Base-by-base conservation (phyloP, 2,329 filamentous ascomycete genomes). In the Neoscytalidium dimidiatum region DNA sequence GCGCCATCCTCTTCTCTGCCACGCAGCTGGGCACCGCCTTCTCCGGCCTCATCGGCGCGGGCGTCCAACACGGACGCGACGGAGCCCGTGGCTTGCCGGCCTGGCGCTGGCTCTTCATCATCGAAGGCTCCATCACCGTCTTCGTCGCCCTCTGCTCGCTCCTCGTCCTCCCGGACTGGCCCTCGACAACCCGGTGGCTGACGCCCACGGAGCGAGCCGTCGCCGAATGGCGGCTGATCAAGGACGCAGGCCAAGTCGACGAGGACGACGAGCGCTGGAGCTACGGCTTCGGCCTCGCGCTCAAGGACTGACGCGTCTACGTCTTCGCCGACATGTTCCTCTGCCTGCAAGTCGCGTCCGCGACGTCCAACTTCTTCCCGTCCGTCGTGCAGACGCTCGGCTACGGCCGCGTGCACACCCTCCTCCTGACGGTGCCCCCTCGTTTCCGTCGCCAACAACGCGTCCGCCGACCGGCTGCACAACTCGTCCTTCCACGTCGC, bases 121-220 rank as follows among this genome's bases (percentile, higher is more conserved):
- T 63, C 48, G 60, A 63, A 23, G 60, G 46, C 46, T 14, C 23
- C 60, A 17, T 31, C 46, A 53, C 60, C 4, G 23, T 63, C 46
- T 77, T 72, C 73, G 69, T 76, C 38, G 14, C n/a, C 17, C 3
- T 57, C 0, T 74, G 43, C 29, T 43, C 33, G 2, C 53, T 58
- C 14, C 43, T 74, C 6, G 72, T 75, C 43, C 69, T 77, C 0
- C 74, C 74, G 0, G 75, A 77, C 67, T 69, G 75, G 0, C 75
- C 75, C 0, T 72, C 79, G 31, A 78, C 79, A 28, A 81, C 81
- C 0, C 72, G 73, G 7, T 83, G 83, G 73, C 77, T 85, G 49
- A 81, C 72, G 1, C 74, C 75, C 1, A 78, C 81, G 23, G 82
- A 49, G 19, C 44, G 21, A 49, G 44, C 44, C 5, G 49, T 53